Evolutionary conservation across 2,329 filamentous ascomycete genomes (phyloP).

Genomic region (Aspergillus sp.): DNA sequence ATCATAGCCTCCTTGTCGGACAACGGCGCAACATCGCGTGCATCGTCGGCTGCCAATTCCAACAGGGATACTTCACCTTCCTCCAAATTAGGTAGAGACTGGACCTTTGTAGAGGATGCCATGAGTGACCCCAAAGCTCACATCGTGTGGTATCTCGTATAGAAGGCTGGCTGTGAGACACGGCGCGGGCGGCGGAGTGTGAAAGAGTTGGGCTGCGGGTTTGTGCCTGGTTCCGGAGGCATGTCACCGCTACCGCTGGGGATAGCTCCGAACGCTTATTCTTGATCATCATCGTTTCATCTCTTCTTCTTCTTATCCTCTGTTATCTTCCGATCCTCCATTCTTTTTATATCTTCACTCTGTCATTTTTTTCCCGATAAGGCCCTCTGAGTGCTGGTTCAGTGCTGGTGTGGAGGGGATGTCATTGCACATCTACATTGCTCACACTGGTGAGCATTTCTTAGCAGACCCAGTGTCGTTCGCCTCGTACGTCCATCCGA

Average conservation of each 20-base stretch:
- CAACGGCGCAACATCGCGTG: slow-evolving; percentile 48
- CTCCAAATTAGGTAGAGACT: slow-evolving; percentile 26
- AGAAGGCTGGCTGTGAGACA: slow-evolving; percentile 5
- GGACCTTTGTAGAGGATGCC: slow-evolving; percentile 23
- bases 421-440: slow-evolving; percentile 84
- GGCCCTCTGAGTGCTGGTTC: slow-evolving; percentile 11
- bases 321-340: slow-evolving; percentile 6
- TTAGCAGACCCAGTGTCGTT: slow-evolving; percentile 70
- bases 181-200: slow-evolving; percentile 5
- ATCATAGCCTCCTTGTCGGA: slow-evolving; percentile 61
- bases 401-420: slow-evolving; percentile 49
- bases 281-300: slow-evolving; percentile 1
- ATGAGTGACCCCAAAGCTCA: slow-evolving; percentile 25
- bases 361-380: slow-evolving; percentile 15
- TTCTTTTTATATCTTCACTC: slow-evolving; percentile 10
- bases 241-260: slow-evolving; percentile 11
- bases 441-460: slow-evolving; percentile 85
- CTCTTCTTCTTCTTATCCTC: slow-evolving; percentile 1
- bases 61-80: slow-evolving; percentile 29
- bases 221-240: slow-evolving; percentile 8
- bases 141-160: slow-evolving; percentile 18
- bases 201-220: slow-evolving; percentile 6
- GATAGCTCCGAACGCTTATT: slow-evolving; percentile 1
- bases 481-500: slow-evolving; percentile 54
- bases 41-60: slow-evolving; percentile 38